These are phyloP conservation scores for Skeletonema costatum DNA, from an alignment of 108 stramenopile genomes.

Conservation along the genomic window DNA sequence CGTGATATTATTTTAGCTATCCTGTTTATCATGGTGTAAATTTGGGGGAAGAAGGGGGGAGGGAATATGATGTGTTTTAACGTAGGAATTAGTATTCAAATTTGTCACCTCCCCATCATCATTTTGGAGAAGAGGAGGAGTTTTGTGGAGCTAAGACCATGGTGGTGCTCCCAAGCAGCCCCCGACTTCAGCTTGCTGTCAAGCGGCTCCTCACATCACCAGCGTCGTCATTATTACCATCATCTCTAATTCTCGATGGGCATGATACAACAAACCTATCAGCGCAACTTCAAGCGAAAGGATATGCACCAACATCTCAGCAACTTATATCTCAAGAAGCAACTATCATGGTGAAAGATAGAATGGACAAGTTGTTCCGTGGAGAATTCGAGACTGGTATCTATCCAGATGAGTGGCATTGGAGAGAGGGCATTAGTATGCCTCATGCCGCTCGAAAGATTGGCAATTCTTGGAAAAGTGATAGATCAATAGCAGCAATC, in stretches of 20 bases:
- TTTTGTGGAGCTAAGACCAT: no score
- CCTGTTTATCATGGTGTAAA: no score
- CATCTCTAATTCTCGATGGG: not conserved
- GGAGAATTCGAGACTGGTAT: slow-evolving; percentile 66
- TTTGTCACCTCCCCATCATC: not conserved
- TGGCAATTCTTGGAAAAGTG: slow-evolving; percentile 70
- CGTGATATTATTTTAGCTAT: no score
- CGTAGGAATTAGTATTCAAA: not conserved
- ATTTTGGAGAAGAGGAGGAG: no score
- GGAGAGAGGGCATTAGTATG: slow-evolving; percentile 49
- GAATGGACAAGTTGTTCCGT: slow-evolving; percentile 35
- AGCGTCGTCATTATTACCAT: not conserved
- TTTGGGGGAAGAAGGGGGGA: no score
- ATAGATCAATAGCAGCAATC: slow-evolving; percentile 41
- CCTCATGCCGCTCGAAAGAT: slow-evolving; percentile 55
- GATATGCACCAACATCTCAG: not conserved
- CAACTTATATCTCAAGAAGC: not conserved
- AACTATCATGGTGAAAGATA: not conserved
- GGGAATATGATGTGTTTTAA: no score
- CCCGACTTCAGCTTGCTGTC: not conserved
- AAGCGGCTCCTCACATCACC: not conserved
- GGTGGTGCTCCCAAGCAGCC: no score
- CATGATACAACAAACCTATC: not conserved
- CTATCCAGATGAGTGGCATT: slow-evolving; percentile 81
- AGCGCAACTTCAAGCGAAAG: not conserved